Percentiles rank a stretch among this genome's conserved stretches.
Conservation (phyloP, 208 protist species). For the Leishmania braziliensis region DNA sequence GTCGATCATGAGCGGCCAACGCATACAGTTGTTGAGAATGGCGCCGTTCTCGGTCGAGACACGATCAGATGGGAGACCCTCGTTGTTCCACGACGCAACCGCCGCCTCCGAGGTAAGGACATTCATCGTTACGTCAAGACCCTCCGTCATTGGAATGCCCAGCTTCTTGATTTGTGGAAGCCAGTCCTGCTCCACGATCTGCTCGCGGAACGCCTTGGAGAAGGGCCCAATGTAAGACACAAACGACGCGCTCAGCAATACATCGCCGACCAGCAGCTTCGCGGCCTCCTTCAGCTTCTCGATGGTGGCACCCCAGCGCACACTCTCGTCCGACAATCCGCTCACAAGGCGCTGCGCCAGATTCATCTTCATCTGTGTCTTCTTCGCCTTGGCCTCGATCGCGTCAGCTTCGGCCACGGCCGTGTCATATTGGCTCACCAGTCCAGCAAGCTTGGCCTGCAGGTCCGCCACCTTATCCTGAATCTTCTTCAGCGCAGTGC, state of each 20-base stretch:
- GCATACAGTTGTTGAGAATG: slow-evolving; percentile 95
- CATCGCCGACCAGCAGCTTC: slow-evolving; percentile 96
- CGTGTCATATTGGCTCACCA: slow-evolving; percentile 95
- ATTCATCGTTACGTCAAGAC: slow-evolving; percentile 93
- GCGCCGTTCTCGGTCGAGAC: slow-evolving; percentile 98
- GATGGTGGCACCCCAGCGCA: slow-evolving; percentile 96
- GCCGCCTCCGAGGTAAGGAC: slow-evolving; percentile 91
- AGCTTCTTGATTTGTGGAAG: slow-evolving; percentile 89
- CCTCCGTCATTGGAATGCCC: slow-evolving; percentile 94
- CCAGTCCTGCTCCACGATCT: slow-evolving; percentile 94
- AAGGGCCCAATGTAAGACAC: slow-evolving; percentile 99
- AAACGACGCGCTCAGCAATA: slow-evolving; percentile 97
- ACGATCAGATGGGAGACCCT: slow-evolving; percentile 96
- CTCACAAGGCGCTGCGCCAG: slow-evolving; percentile 95
- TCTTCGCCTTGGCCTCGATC: slow-evolving; percentile 93
- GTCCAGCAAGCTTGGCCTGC: slow-evolving; percentile 92
- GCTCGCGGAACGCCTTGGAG: slow-evolving; percentile 94
- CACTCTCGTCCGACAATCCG: slow-evolving; percentile 96
- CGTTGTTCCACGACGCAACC: slow-evolving; percentile 97
- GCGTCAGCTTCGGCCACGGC: slow-evolving; percentile 93
- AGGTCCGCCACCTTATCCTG: slow-evolving; percentile 95
- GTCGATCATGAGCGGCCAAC: slow-evolving; percentile 99
- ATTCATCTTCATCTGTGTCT: slow-evolving; percentile 95
- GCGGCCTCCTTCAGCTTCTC: slow-evolving; percentile 89
- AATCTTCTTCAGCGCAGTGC: slow-evolving; percentile 92